Percentiles rank a stretch among this genome's conserved stretches.
phyloP scores from a whole-genome alignment of 352 stramenopile species.

The Globisporangium cystogenes region DNA sequence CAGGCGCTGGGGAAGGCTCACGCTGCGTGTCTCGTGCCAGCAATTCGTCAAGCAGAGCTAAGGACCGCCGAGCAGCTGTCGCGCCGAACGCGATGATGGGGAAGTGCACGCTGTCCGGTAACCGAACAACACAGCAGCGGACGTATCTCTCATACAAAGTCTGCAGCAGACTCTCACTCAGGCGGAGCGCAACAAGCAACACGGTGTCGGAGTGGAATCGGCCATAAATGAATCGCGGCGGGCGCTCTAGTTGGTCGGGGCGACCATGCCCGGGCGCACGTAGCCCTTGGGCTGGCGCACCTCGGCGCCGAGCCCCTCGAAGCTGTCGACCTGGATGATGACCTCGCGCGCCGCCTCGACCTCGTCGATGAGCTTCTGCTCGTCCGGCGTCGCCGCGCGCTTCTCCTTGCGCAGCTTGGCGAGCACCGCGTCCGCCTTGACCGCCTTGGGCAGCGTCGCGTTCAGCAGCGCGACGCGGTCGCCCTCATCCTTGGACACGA shows the following conservation, averaged over 20 bases:
- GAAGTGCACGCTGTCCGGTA: neutral
- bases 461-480: conserved; percentile 76
- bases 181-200: no score
- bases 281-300: conserved; percentile 82
- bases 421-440: conserved; percentile 93
- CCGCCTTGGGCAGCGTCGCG: conserved; percentile 69
- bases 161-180: no score
- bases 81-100: no score
- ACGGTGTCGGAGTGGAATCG: no score
- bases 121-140: no score
- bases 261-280: conserved; percentile 82
- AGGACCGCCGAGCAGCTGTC: no score
- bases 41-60: conserved; percentile 69
- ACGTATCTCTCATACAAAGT: neutral
- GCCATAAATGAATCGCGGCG: conserved; percentile 14
- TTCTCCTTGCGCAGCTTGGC: conserved; percentile 92
- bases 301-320: conserved; percentile 85
- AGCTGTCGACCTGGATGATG: conserved; percentile 96
- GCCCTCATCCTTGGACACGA: conserved; percentile 59
- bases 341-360: conserved; percentile 93
- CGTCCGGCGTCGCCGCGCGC: conserved; percentile 88
- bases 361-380: conserved; percentile 94
- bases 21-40: conserved; percentile 10
- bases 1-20: neutral
- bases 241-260: conserved; percentile 27